Base-by-base conservation (phyloP, 371 early-diverging fungal species). In the Actinomortierella wolfii region DNA sequence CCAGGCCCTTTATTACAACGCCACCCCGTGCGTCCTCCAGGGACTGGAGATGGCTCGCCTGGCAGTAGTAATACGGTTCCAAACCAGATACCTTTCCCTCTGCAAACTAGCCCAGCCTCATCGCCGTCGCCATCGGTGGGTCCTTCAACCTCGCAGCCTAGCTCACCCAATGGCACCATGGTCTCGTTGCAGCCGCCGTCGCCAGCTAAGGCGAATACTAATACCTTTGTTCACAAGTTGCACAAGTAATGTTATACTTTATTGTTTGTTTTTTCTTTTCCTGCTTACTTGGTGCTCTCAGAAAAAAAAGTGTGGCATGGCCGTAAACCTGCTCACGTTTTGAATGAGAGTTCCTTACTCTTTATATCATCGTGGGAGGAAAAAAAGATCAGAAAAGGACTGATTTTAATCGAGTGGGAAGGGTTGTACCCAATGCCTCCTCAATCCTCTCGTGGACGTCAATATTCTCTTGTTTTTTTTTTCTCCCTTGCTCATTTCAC, bases 171-270 rank as follows among this genome's bases (percentile, higher is more conserved):
- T 52, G 78, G 77, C 41, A 78, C 80, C 56, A 78, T 79, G 63
- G 73, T 78, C 17, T 79, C 84, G 52, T 74, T 58, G 61, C 82
- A 68, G 59, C 82, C 73, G 45, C 78, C 58, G 53, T 67, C 76
- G 54, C 78, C 71, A 54, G 84, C 73, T 62, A 82, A 77, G 68
- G 78, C 75, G 61, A 79, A 76, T 50, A 78, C 68, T 49, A 84
- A 82, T 61, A 84, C 86, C 34, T 88, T 88, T 81, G 87, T 86
- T 34, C 84, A 83, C 68, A 88, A 88, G 64, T 79, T 88, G 47
- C 83, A 85, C 68, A 81, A 83, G 81, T 81, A 81, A 57, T 63
- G 17, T 2, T 56, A 23, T 3, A 43, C 34, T 28, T n/a, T 41
- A 2, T 23, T 24, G 21, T 47, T 45, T 45, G 8, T 45, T 20